These are phyloP conservation scores for Kickxella alabastrina DNA, from an alignment of 192 early-diverging fungal species.

Conservation along the genomic window DNA sequence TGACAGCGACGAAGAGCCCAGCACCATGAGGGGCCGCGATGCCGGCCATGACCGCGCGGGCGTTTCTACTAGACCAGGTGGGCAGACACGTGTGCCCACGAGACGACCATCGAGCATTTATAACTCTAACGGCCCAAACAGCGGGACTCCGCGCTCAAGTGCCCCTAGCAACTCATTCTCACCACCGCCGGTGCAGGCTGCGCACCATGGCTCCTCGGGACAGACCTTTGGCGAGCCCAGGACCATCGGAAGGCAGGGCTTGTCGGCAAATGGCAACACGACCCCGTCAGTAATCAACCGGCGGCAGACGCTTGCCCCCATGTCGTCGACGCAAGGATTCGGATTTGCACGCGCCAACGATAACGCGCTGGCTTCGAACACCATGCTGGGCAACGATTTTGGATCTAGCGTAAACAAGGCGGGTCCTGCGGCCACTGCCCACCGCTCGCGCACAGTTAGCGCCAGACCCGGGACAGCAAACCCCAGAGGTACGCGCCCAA, in stretches of 20 bases:
- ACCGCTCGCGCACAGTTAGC: slow-evolving; percentile 1
- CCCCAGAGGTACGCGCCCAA: slow-evolving; percentile 16
- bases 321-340: slow-evolving; percentile 8
- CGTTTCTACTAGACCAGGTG: slow-evolving; percentile 16
- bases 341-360: slow-evolving; percentile 4
- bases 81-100: slow-evolving; percentile 2
- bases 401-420: neutral
- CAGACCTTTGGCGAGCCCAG: slow-evolving; percentile 4
- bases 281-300: slow-evolving; percentile 11
- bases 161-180: slow-evolving; percentile 15
- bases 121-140: slow-evolving; percentile 16
- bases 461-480: neutral
- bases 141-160: slow-evolving; percentile 24
- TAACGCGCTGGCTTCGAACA: neutral
- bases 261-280: slow-evolving; percentile 20
- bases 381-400: neutral
- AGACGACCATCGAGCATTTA: slow-evolving; percentile 36
- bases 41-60: slow-evolving; percentile 6
- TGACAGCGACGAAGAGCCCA: slow-evolving; percentile 34
- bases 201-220: slow-evolving; percentile 2
- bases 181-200: slow-evolving; percentile 29
- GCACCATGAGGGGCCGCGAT: slow-evolving; percentile 1
- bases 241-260: slow-evolving; percentile 21
- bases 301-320: slow-evolving; percentile 32
- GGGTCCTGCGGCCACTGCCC: neutral